Percentiles rank a stretch among this genome's conserved stretches.
Evolutionary conservation across 1,139 yeast species (phyloP).

Genomic region (Zhuliangozyma blackwelliae): DNA sequence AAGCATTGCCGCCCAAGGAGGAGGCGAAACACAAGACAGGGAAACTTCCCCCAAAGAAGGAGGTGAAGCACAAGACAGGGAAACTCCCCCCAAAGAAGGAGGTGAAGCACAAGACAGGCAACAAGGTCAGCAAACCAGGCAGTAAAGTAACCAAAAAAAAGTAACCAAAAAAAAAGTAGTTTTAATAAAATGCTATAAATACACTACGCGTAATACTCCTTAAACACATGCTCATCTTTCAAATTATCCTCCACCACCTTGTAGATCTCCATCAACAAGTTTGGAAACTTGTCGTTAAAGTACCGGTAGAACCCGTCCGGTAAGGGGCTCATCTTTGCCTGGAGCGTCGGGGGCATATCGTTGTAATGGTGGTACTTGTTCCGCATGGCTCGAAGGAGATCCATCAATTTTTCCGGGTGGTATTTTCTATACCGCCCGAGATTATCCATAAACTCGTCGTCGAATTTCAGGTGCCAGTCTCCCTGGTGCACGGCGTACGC

Average conservation of each 20-base stretch:
- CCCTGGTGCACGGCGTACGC: conserved; percentile 51
- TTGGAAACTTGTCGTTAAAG: conserved; percentile 73
- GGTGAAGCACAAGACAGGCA: too few species aligned
- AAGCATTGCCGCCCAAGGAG: conserved; percentile 1
- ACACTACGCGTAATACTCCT: conserved; percentile 37
- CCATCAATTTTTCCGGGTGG: conserved; percentile 73
- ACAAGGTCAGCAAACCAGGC: not conserved
- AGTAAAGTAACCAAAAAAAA: conserved; percentile 2
- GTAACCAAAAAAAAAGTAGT: not conserved
- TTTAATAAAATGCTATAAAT: not conserved
- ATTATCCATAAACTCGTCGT: conserved; percentile 67
- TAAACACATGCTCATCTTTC: conserved; percentile 57
- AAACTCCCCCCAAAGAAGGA: too few species aligned
- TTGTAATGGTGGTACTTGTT: conserved; percentile 92
- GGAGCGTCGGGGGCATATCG: conserved; percentile 69
- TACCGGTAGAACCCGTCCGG: conserved; percentile 82
- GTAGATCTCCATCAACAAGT: conserved; percentile 71
- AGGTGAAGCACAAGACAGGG: too few species aligned
- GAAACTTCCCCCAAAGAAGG: too few species aligned
- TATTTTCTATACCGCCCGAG: conserved; percentile 90
- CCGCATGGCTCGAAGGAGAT: conserved; percentile 80
- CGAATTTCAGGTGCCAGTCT: conserved; percentile 81
- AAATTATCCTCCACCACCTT: conserved; percentile 56
- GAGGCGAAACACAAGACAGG: too few species aligned
- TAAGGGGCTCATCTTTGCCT: conserved; percentile 64